Base-by-base conservation (phyloP, 2,329 filamentous ascomycete genomes). In the Alternaria rosae region DNA sequence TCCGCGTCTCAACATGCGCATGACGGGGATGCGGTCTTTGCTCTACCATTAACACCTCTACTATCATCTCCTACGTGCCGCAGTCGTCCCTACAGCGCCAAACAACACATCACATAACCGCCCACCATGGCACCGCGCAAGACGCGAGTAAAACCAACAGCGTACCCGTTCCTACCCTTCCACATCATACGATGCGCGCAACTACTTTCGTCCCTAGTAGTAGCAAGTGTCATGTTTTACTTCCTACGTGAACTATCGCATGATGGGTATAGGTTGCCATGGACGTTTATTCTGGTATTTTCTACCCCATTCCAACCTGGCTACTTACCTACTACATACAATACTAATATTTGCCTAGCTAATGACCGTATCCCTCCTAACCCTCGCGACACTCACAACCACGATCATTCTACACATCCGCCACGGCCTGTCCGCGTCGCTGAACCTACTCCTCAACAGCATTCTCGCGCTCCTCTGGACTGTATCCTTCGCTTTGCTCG, bases 261-360 rank as follows among this genome's bases (percentile, higher is more conserved):
- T 45, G 84, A 85, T 63, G 76, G 82, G 51, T 86, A 83, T 76
- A 81, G 80, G 47, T 78, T 86, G 4, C 87, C 87, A 0, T 88
- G 85, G 83, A 86, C 86, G 3, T 89, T 89, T 70, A 80, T 88
- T 17, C 76, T 88, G 62, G 86, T 88, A 81, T 82, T 26, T 32
- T 21, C 10, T 11, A 35, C 38, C 6, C n/a, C 15, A 35, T 5
- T 35, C 10, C 32, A 2, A 12, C 26, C 48, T 26, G 17, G 25
- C 17, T 38, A 54, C 7, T 25, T n/a, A n/a, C 12, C 17, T n/a
- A n/a, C 47, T 15, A 23, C 17, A 50, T 32, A 4, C 26, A 45
- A 17, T 15, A n/a, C 65, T 65, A 60, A 67, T 25, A 21, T 3
- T 6, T 6, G 10, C 30, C 5, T 30, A 88, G 87, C 82, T 88